phyloP scores from a whole-genome alignment of 1,284 basidiomycete species.

The Gomphus bonarii region DNA sequence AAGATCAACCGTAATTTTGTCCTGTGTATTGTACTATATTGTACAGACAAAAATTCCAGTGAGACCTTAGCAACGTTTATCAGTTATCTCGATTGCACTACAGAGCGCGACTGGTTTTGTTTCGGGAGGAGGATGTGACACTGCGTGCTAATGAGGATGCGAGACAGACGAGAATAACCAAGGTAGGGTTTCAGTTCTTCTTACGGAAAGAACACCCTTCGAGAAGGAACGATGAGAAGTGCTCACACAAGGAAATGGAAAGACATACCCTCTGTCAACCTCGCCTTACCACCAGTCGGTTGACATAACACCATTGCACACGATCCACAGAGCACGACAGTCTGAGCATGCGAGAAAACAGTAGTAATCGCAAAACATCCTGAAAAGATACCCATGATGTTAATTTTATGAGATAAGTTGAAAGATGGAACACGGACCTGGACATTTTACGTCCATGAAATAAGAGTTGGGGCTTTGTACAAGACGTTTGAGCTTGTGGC shows the following conservation, averaged over 20 bases:
- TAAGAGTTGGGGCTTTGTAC: constrained; percentile 97
- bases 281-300: constrained; percentile 97
- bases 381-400: too few relatives aligned
- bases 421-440: constrained; percentile 45
- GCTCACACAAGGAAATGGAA: not conserved
- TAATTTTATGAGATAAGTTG: too few relatives aligned
- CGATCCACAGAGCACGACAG: constrained; percentile 85
- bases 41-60: not conserved
- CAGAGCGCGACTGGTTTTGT: not conserved
- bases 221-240: not conserved
- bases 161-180: not conserved
- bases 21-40: too few relatives aligned
- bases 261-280: constrained; percentile 89
- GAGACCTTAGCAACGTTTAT: not conserved
- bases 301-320: constrained; percentile 97
- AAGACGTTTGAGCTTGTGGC: constrained; percentile 99
- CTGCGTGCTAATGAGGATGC: not conserved
- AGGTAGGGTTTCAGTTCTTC: constrained; percentile 48
- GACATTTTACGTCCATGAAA: constrained; percentile 99
- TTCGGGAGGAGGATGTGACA: not conserved
- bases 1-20: too few relatives aligned
- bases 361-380: constrained; percentile 93
- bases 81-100: too few relatives aligned
- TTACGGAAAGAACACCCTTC: constrained; percentile 79
- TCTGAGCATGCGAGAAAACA: constrained; percentile 93